Evolutionary conservation across 2,329 filamentous ascomycete genomes (phyloP).

Genomic region (Fusarium concolor): DNA sequence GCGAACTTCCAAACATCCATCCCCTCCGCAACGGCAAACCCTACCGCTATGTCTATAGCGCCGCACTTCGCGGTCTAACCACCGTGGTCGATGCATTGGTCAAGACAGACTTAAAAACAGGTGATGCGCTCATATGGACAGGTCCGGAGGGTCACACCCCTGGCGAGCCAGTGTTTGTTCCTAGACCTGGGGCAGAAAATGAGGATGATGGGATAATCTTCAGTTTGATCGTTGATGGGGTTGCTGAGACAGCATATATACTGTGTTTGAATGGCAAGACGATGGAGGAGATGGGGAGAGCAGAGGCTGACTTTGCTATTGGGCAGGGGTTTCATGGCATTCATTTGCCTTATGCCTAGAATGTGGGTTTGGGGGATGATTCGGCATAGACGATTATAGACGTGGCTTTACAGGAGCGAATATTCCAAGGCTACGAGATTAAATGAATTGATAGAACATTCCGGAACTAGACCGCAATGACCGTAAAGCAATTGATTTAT

Average conservation of each 20-base stretch:
- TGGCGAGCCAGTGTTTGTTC: constrained; percentile 76
- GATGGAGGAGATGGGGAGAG: constrained; percentile 72
- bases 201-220: constrained; percentile 75
- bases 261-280: constrained; percentile 72
- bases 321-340: constrained; percentile 74
- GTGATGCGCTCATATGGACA: constrained; percentile 67
- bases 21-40: constrained; percentile 61
- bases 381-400: not conserved
- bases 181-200: constrained; percentile 53
- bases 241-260: constrained; percentile 70
- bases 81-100: constrained; percentile 71
- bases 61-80: constrained; percentile 66
- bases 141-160: constrained; percentile 70
- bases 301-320: constrained; percentile 70
- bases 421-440: not conserved
- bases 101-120: constrained; percentile 72
- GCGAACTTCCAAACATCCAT: constrained; percentile 77
- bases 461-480: not conserved
- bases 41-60: constrained; percentile 71
- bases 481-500: too few species aligned
- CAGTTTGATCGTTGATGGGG: constrained; percentile 72
- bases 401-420: not conserved
- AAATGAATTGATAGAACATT: not conserved
- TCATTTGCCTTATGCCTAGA: constrained; percentile 51
- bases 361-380: not conserved